Evolutionary conservation across 345 rosid genomes (phyloP).

Genomic region (Eucalyptus erythrocorys): DNA sequence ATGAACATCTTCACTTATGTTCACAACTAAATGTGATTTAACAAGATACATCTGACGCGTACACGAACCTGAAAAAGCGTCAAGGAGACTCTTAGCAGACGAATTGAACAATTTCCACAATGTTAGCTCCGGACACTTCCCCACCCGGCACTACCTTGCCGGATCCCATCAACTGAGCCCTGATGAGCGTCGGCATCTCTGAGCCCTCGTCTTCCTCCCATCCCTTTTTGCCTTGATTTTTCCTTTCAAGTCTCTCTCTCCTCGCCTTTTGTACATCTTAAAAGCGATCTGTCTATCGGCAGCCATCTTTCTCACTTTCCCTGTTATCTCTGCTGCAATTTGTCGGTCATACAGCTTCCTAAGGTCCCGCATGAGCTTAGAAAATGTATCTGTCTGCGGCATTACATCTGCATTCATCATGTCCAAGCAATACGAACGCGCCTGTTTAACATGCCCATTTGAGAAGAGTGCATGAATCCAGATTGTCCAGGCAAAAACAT

Average conservation of each 20-base stretch:
- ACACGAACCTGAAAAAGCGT: neutral
- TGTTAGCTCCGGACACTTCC: neutral
- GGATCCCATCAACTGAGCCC: neutral
- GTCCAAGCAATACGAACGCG: constrained; percentile 68
- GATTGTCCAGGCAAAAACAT: constrained; percentile 69
- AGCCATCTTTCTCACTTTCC: constrained; percentile 87
- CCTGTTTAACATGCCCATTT: constrained; percentile 72
- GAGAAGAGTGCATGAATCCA: constrained; percentile 90
- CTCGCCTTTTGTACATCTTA: constrained; percentile 82
- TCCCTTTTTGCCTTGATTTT: constrained; percentile 37
- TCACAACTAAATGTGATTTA: neutral
- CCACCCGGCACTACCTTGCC: neutral
- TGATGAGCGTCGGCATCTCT: constrained; percentile 1
- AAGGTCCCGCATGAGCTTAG: constrained; percentile 72
- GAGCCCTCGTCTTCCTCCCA: constrained; percentile 50
- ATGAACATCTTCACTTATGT: neutral
- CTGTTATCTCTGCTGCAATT: constrained; percentile 75
- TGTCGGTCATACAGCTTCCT: constrained; percentile 60
- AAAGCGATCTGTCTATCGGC: constrained; percentile 58
- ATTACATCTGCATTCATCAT: constrained; percentile 76
- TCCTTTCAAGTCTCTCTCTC: constrained; percentile 57
- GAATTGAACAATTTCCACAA: neutral
- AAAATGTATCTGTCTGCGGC: constrained; percentile 82
- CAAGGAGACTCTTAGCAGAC: neutral
- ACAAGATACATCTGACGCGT: neutral